A percentile compares a stretch with the other conserved stretches of the same genome.
These are phyloP conservation scores for Carex pumila DNA, from an alignment of 176 grass and related monocot species.

Conservation along the genomic window DNA sequence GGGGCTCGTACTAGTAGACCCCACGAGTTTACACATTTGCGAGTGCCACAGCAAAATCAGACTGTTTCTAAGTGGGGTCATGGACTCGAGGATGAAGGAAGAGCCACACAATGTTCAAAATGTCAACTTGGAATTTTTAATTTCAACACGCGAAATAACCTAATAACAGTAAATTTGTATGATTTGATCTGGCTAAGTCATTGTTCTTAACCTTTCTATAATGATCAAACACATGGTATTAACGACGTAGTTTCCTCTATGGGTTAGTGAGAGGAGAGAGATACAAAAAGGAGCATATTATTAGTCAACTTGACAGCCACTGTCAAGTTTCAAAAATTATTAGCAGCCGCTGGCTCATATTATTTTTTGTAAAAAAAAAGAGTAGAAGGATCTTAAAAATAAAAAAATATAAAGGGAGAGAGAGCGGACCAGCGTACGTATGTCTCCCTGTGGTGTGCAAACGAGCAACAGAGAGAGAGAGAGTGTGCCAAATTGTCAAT, in stretches of 20 bases:
- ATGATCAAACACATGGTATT: constrained; percentile 2
- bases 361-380: not conserved
- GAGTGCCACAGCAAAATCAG: not conserved
- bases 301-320: constrained; percentile 1
- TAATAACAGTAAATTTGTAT: not conserved
- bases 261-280: not conserved
- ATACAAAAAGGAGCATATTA: no score
- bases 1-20: not conserved
- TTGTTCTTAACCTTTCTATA: not conserved
- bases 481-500: not conserved
- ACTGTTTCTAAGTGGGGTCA: not conserved
- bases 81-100: not conserved
- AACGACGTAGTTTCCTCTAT: not conserved
- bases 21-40: not conserved
- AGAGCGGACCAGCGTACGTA: not conserved
- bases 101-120: not conserved
- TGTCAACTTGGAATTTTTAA: not conserved
- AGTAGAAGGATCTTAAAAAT: not conserved
- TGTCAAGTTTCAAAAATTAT: not conserved
- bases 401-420: not conserved
- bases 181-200: not conserved
- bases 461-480: no score
- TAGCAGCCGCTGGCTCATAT: not conserved
- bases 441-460: not conserved
- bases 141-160: not conserved